Evolutionary conservation across 2,329 filamentous ascomycete species (phyloP), one percentile per base, ranked within the genome.

Genomic region (Pseudogymnoascus sp.): DNA sequence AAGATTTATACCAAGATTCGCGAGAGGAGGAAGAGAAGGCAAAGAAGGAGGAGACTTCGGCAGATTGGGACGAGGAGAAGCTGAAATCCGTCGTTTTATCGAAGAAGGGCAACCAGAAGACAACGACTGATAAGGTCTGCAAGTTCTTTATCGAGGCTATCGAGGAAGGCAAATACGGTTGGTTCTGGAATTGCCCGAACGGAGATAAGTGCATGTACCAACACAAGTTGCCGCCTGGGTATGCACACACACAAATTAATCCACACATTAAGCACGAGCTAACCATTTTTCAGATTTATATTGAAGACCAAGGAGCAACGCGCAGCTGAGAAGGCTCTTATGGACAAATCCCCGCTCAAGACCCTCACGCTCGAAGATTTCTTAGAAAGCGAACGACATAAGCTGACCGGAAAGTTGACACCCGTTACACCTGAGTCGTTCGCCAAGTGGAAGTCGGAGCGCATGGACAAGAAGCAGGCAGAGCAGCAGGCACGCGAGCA

Each of bases 201-300:
- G 93, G 92, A 67, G 89, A 99, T 74, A 91, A 96, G 77, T 99
- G 95, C 89, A 97, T 95, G 88, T 99, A 99, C 75, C 93, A 90
- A 78, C 95, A 99, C 77, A 92, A 90, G 72, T 82, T 99, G 71
- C 95, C 96, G 70, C 90, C 93, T 72, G 95, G 95, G 90, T 96
- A 85, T 73, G 89, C 85, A 38, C 25, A 43, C 31, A 25, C 16
- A n/a, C 64, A 8, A 23, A 23, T 34, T 25, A 3, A 21, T 56
- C 28, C 49, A 12, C 42, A 34, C 16, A 38, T 42, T 62, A 5
- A 38, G 37, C 62, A 65, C 18, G 23, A 31, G 31, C 74, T 76
- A 67, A 75, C 67, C 53, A 16, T 9, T 12, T 36, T 63, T 53
- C 71, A 96, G 92, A 64, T 99, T 97, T 79, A 82, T 99, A 46